Evolutionary conservation across 2,329 filamentous ascomycete species (phyloP).

Genomic region (Chrysosporium queenslandicum): DNA sequence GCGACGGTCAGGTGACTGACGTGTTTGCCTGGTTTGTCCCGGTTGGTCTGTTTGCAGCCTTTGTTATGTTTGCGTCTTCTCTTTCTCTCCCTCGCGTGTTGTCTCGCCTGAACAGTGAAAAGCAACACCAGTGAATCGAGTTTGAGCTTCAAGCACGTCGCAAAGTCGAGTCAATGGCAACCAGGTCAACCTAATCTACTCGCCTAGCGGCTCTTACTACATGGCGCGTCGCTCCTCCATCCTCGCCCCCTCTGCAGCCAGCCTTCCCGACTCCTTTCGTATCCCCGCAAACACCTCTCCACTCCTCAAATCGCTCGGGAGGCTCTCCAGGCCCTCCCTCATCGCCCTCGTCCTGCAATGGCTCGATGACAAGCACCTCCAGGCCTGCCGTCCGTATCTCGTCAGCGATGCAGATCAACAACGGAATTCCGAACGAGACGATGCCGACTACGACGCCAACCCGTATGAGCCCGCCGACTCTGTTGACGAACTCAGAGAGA

Average conservation of each 20-base stretch:
- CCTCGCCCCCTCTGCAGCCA: conserved; percentile 57
- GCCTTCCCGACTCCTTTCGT: conserved; percentile 60
- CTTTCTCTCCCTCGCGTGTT: too few species aligned
- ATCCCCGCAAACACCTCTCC: conserved; percentile 55
- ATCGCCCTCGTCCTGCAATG: conserved; percentile 65
- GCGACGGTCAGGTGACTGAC: too few species aligned
- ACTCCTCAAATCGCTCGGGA: conserved; percentile 56
- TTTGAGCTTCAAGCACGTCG: too few species aligned
- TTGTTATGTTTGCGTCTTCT: too few species aligned
- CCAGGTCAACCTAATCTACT: too few species aligned
- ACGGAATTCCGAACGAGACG: conserved; percentile 29
- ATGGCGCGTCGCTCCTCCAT: conserved; percentile 20
- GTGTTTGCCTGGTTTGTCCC: too few species aligned
- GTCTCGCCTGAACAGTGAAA: too few species aligned
- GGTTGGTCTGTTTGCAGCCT: too few species aligned
- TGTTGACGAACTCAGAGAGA: conserved; percentile 54
- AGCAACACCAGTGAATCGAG: too few species aligned
- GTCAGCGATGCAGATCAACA: not conserved
- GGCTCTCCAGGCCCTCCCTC: conserved; percentile 61
- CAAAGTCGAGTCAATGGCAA: too few species aligned
- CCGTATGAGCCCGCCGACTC: conserved; percentile 59
- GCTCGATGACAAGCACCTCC: conserved; percentile 58
- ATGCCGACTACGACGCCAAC: conserved; percentile 52
- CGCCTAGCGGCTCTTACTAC: not conserved
- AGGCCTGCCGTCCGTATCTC: conserved; percentile 52